Evolutionary conservation across 139 green algal species (phyloP).

Genomic region (Spirogloea muscicola): DNA sequence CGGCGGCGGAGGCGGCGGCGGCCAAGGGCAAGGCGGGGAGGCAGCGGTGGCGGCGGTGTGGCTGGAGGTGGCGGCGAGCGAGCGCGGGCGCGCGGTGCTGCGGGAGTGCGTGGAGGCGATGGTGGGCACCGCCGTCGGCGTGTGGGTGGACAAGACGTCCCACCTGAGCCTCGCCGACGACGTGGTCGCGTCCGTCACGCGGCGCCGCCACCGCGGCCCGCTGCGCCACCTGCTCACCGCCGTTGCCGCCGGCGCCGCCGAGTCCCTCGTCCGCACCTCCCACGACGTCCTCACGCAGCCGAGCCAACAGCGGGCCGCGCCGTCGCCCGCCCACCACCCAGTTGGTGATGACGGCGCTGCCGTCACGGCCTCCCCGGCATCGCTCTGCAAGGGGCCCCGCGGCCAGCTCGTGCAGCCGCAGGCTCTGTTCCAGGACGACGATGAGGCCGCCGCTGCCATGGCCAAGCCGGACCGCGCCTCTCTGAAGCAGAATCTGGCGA

Average conservation of each 20-base stretch:
- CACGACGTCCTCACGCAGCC: not conserved
- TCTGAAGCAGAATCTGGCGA: too few species aligned
- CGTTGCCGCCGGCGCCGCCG: not conserved
- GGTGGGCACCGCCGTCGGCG: slow-evolving; percentile 6
- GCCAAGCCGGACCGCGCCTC: too few species aligned
- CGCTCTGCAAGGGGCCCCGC: not conserved
- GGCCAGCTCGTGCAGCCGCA: not conserved
- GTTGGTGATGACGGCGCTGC: not conserved
- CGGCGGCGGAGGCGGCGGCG: too few species aligned
- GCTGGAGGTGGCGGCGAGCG: slow-evolving; percentile 6
- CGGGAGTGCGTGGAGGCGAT: slow-evolving; percentile 20
- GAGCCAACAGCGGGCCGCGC: not conserved
- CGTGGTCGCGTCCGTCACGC: slow-evolving; percentile 21
- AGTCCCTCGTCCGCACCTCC: not conserved
- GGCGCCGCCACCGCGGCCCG: not conserved
- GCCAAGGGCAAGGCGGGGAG: too few species aligned
- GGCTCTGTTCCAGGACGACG: not conserved
- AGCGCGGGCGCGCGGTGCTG: slow-evolving; percentile 19
- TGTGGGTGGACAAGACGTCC: slow-evolving; percentile 31
- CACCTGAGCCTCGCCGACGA: slow-evolving; percentile 36
- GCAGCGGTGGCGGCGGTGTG: too few species aligned
- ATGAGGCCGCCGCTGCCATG: too few species aligned
- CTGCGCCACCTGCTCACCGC: not conserved
- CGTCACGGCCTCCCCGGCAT: not conserved
- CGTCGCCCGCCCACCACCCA: not conserved